These are phyloP conservation scores for Populus hybrid DNA, from an alignment of 441 rosid genomes.

Conservation along the genomic window DNA sequence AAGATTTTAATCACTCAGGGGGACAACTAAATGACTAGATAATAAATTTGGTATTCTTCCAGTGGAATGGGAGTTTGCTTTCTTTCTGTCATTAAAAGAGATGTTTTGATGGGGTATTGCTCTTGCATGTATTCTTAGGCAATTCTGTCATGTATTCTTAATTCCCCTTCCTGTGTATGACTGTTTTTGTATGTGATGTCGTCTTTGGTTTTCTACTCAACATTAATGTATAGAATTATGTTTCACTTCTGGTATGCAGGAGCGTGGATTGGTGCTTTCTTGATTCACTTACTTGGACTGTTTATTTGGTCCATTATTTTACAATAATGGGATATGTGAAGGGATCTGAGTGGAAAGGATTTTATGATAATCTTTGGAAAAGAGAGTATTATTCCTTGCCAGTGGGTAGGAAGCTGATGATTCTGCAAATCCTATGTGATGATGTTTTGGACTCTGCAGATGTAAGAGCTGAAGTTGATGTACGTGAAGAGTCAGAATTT, in stretches of 20 bases:
- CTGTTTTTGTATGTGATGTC: background rate
- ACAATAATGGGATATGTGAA: slow-evolving; percentile 67
- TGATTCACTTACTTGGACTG: slow-evolving; percentile 92
- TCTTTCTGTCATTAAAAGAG: background rate
- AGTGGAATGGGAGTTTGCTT: background rate
- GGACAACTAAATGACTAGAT: background rate
- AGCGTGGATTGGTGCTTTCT: slow-evolving; percentile 94
- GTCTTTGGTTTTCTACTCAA: background rate
- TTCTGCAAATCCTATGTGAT: slow-evolving; percentile 86
- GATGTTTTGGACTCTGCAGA: slow-evolving; percentile 69
- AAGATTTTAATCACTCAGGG: background rate
- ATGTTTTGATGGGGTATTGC: background rate
- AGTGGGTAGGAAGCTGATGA: slow-evolving; percentile 64
- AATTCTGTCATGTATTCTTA: background rate
- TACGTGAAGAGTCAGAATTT: slow-evolving; percentile 74
- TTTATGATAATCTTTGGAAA: slow-evolving; percentile 50
- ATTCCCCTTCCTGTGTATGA: background rate
- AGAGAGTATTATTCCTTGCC: slow-evolving; percentile 73
- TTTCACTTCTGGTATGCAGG: slow-evolving; percentile 49
- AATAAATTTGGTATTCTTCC: background rate
- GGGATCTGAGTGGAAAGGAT: slow-evolving; percentile 66
- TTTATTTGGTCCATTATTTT: slow-evolving; percentile 74
- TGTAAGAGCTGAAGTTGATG: slow-evolving; percentile 70
- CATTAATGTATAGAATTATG: background rate
- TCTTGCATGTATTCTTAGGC: background rate